Conservation (phyloP, 2,329 filamentous ascomycete species). For the Tolypocladium cylindrosporum region DNA sequence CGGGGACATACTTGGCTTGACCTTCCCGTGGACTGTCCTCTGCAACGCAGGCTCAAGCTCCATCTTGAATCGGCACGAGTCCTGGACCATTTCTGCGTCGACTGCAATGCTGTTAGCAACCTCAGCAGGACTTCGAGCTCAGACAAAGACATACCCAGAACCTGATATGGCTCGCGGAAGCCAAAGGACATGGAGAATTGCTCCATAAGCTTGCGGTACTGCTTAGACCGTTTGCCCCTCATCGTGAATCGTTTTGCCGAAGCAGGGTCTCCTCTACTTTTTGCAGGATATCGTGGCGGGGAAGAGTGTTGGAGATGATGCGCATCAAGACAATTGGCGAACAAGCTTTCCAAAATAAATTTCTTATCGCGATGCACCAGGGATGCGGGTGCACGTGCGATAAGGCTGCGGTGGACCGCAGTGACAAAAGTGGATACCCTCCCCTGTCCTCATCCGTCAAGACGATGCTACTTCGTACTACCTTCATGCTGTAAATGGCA, state of each 20-base stretch:
- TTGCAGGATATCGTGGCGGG: neutral
- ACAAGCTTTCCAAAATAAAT: slow-evolving; percentile 22
- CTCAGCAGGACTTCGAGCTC: neutral
- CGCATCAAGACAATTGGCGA: neutral
- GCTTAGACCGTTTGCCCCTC: slow-evolving; percentile 43
- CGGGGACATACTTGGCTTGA: slow-evolving; percentile 60
- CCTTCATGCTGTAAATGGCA: neutral
- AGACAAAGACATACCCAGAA: slow-evolving; percentile 46
- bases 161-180: slow-evolving; percentile 91
- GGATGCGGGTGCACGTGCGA: slow-evolving; percentile 20
- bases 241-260: slow-evolving; percentile 17
- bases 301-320: neutral
- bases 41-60: slow-evolving; percentile 69
- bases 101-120: slow-evolving; percentile 33
- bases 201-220: slow-evolving; percentile 77
- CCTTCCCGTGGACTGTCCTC: slow-evolving; percentile 75
- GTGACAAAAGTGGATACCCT: neutral
- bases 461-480: neutral
- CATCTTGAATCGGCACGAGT: slow-evolving; percentile 80
- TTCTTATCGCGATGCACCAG: slow-evolving; percentile 23
- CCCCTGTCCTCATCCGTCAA: neutral
- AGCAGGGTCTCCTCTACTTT: neutral
- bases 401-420: slow-evolving; percentile 11
- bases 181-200: slow-evolving; percentile 80
- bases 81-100: slow-evolving; percentile 75